A percentile compares a stretch with the other conserved stretches of the same genome.
phyloP scores from a whole-genome alignment of 1,139 yeast species.

The Geotrichum fermentans region DNA sequence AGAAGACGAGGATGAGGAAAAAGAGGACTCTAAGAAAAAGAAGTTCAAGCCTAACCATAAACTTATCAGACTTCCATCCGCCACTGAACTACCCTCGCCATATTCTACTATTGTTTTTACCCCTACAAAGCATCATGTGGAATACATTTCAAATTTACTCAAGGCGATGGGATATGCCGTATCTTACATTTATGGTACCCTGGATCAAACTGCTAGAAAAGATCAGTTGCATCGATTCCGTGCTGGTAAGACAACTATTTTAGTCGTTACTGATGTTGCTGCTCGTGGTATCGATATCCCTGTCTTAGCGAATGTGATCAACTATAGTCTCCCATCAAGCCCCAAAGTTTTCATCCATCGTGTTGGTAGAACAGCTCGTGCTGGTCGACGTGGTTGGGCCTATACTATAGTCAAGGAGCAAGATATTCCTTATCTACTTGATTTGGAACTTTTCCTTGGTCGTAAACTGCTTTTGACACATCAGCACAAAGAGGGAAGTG shows the following conservation, averaged over 20 bases:
- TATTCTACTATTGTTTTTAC: conserved; percentile 88
- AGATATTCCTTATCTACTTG: conserved; percentile 85
- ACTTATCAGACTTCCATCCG: conserved; percentile 54
- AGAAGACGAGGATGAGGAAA: conserved; percentile 46
- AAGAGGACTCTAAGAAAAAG: conserved; percentile 37
- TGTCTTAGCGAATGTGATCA: conserved; percentile 86
- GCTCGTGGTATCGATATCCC: conserved; percentile 99
- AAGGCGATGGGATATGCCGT: conserved; percentile 78
- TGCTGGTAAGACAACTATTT: conserved; percentile 69
- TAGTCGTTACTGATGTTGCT: conserved; percentile 97
- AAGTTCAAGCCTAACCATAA: conserved; percentile 46
- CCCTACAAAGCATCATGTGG: conserved; percentile 97
- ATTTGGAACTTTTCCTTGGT: conserved; percentile 85
- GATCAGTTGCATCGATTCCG: conserved; percentile 83
- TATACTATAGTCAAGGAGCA: conserved; percentile 79
- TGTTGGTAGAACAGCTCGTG: conserved; percentile 99
- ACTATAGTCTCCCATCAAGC: conserved; percentile 83
- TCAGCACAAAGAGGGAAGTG: conserved; percentile 44
- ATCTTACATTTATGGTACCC: conserved; percentile 87
- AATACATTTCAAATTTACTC: conserved; percentile 67
- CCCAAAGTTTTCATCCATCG: conserved; percentile 93
- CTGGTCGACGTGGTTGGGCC: conserved; percentile 98
- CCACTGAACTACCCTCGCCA: conserved; percentile 77
- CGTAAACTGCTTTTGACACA: conserved; percentile 59
- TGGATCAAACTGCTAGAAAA: conserved; percentile 92